Evolutionary conservation across 176 grass and related monocot species (phyloP).

Genomic region (Bolboschoenus planiculmis): DNA sequence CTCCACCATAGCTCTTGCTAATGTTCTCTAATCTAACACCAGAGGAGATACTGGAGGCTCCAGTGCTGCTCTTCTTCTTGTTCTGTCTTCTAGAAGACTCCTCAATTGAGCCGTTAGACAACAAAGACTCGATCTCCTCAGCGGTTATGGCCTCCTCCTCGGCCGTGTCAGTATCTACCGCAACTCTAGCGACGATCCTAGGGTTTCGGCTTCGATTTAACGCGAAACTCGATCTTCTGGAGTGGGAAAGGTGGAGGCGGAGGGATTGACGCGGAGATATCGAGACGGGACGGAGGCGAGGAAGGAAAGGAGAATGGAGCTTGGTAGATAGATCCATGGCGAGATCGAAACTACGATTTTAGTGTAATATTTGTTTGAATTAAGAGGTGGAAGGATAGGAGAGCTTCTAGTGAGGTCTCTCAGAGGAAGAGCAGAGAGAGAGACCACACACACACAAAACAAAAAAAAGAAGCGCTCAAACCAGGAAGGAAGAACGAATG

Average conservation of each 20-base stretch:
- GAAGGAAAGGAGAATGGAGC: neutral
- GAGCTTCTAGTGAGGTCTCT: conserved; percentile 13
- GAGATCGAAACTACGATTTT: neutral
- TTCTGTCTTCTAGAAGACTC: conserved; percentile 23
- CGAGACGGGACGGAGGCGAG: conserved; percentile 16
- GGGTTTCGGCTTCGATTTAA: conserved; percentile 27
- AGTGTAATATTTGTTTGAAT: neutral
- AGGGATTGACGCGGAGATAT: neutral
- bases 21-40: conserved; percentile 77
- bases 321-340: conserved; percentile 19
- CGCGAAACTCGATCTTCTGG: conserved; percentile 1
- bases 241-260: neutral
- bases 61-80: conserved; percentile 60
- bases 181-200: conserved; percentile 18
- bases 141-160: conserved; percentile 15
- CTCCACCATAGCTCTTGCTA: conserved; percentile 74
- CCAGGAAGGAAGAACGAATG: conserved; percentile 3
- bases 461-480: conserved; percentile 1
- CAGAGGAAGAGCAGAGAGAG: conserved; percentile 3
- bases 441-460: neutral
- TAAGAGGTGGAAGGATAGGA: neutral
- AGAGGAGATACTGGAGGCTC: conserved; percentile 81
- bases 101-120: conserved; percentile 25
- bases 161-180: conserved; percentile 39
- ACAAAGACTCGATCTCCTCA: conserved; percentile 43